Base-by-base conservation (phyloP, 805 yeast species). In the Starmerella apis region DNA sequence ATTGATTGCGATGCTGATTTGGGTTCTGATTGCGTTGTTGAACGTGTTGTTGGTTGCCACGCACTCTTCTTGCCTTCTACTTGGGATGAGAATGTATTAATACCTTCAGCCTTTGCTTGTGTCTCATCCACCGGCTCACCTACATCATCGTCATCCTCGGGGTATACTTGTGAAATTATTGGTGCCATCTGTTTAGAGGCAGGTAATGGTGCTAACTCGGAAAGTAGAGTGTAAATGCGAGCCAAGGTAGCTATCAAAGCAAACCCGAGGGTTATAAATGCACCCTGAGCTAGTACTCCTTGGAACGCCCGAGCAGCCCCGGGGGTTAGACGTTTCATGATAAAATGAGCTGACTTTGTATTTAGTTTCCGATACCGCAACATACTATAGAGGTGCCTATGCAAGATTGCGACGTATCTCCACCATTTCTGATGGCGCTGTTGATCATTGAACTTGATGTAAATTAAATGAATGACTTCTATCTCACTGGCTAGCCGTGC, bases 341-440 rank as follows among this genome's bases (percentile, higher is more conserved):
- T 53, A 62, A 70, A 68, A 42, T 52, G 39, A 13, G 57, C 59
- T 7, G 53, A 24, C 13, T 16, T 35, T 8, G 43, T 43, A 18
- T 55, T 56, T 20, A 50, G 45, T 18, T 30, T 30, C 5, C 30
- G 19, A 14, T 35, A 14, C 16, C 45, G 48, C 24, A 57, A 49
- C 28, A 61, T 32, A 42, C 63, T 60, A 3, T 48, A 18, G 14
- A 58, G 48, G 22, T 61, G 68, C 36, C 94, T 72, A 57, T 82
- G 83, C 24, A 86, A 59, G 9, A 80, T 72, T 53, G 78, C 73
- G 36, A 87, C 67, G 52, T 76, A 72, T 52, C 69, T 74, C 90
- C 95, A 87, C 95, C 96, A 87, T 8, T 61, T 60, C 27, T 85
- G 74, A 7, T 72, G 74, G 3, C 80, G 68, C 60, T 86, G 95